Conservation (phyloP, 2,329 filamentous ascomycete genomes). For the Bipolaris victoriae region DNA sequence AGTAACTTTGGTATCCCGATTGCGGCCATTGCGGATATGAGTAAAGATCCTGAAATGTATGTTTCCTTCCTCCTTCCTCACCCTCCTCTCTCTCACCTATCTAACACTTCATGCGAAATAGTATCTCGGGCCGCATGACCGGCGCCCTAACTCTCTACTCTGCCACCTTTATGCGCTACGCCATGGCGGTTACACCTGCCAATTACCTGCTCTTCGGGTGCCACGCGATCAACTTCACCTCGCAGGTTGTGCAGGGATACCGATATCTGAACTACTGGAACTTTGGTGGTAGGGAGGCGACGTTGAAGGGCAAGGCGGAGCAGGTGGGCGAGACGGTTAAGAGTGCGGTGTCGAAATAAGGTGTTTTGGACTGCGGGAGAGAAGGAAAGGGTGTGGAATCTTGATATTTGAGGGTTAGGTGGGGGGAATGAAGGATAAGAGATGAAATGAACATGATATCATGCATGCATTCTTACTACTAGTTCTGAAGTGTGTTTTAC, state of each 20-base stretch:
- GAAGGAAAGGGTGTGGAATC: not conserved
- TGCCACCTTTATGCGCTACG: conserved; percentile 70
- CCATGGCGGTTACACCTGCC: conserved; percentile 65
- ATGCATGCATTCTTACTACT: too few relatives aligned
- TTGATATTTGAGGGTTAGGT: too few relatives aligned
- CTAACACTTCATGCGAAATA: conserved; percentile 34
- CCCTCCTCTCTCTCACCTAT: too few relatives aligned
- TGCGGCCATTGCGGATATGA: conserved; percentile 60
- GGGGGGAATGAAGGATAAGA: too few relatives aligned
- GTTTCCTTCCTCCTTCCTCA: conserved; percentile 13
- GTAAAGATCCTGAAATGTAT: conserved; percentile 61
- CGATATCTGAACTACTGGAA: conserved; percentile 67
- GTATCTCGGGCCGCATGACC: conserved; percentile 71
- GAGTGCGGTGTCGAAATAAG: conserved; percentile 19
- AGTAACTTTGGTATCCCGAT: conserved; percentile 62
- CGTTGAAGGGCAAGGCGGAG: conserved; percentile 46
- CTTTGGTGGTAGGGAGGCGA: conserved; percentile 54
- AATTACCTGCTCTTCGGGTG: conserved; percentile 74
- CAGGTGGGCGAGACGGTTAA: conserved; percentile 14
- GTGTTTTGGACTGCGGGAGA: not conserved
- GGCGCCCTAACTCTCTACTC: conserved; percentile 66
- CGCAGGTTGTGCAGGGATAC: conserved; percentile 67
- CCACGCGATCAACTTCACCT: conserved; percentile 69
- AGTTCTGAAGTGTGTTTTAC: too few relatives aligned
- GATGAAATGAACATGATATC: too few relatives aligned